Percentiles rank a stretch among this genome's conserved stretches.
Evolutionary conservation across 2,329 filamentous ascomycete genomes (phyloP).

Genomic region (Ceratocystis lukuohia): DNA sequence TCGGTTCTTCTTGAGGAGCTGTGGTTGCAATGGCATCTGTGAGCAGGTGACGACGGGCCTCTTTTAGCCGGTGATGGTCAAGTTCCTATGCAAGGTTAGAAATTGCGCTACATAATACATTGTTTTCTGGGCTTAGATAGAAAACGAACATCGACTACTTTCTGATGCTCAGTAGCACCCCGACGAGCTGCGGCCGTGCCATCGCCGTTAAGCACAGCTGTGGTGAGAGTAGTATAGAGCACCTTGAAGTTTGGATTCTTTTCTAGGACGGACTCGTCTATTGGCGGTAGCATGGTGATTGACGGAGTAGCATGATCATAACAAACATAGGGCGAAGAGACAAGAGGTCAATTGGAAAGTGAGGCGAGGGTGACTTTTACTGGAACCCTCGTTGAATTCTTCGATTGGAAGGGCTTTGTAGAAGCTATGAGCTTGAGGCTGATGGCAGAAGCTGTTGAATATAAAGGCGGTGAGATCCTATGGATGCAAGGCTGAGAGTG

Average conservation of each 20-base stretch:
- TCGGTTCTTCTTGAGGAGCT: slow-evolving; percentile 26
- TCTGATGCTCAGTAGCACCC: slow-evolving; percentile 37
- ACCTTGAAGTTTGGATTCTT: slow-evolving; percentile 48
- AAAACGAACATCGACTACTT: slow-evolving; percentile 34
- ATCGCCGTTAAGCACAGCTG: slow-evolving; percentile 41
- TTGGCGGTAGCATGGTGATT: slow-evolving; percentile 42
- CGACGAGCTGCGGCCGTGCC: slow-evolving; percentile 42
- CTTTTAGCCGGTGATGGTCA: slow-evolving; percentile 34
- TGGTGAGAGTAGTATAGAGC: slow-evolving; percentile 42
- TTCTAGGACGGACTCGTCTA: slow-evolving; percentile 41
- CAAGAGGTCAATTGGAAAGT: neutral
- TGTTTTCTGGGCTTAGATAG: neutral
- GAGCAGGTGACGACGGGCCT: slow-evolving; percentile 40
- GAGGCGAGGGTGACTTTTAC: too few species aligned
- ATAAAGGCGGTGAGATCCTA: neutral
- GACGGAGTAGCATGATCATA: neutral
- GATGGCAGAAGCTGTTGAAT: neutral
- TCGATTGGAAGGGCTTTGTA: neutral
- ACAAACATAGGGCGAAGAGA: neutral
- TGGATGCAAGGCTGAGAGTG: neutral
- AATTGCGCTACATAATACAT: neutral
- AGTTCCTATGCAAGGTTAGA: slow-evolving; percentile 32
- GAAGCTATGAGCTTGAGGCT: neutral
- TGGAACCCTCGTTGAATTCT: too few species aligned
- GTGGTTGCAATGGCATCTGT: slow-evolving; percentile 36